phyloP scores from a whole-genome alignment of 2,329 filamentous ascomycete genomes.

The Laburnicola sp. region DNA sequence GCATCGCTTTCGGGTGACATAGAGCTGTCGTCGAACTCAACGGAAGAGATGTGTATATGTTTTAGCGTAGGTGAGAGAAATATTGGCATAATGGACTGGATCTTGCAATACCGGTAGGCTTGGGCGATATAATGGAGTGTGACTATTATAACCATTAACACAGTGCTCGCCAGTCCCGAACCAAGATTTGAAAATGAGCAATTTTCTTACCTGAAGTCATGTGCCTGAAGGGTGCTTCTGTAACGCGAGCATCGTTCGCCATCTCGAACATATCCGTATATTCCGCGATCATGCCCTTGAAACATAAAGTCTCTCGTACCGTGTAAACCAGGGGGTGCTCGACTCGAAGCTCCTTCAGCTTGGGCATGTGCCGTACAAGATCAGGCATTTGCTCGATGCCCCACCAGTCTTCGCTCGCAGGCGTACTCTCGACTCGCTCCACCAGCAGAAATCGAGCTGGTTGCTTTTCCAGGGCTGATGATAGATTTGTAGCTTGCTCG shows the following conservation, averaged over 20 bases:
- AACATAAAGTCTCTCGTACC: background rate
- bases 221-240: background rate
- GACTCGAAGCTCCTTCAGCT: slow-evolving; percentile 1
- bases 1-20: background rate
- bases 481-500: background rate
- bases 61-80: slow-evolving; percentile 2
- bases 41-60: background rate
- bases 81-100: background rate
- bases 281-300: background rate
- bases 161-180: too few species aligned
- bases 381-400: slow-evolving; percentile 5
- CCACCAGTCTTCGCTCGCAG: background rate
- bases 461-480: background rate
- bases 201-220: background rate
- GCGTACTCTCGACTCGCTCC: slow-evolving; percentile 4
- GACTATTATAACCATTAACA: background rate
- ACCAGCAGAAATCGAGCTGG: background rate
- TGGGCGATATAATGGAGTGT: slow-evolving; percentile 2
- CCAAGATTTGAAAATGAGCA: too few species aligned
- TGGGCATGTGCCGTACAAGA: slow-evolving; percentile 1
- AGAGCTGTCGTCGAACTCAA: background rate
- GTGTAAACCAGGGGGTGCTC: slow-evolving; percentile 4
- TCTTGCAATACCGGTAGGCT: background rate
- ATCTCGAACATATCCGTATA: slow-evolving; percentile 3
- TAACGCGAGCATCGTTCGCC: background rate